Percentiles rank a stretch among this genome's conserved stretches.
Conservation (phyloP, 352 stramenopile species). For the Globisporangium echinulatum region DNA sequence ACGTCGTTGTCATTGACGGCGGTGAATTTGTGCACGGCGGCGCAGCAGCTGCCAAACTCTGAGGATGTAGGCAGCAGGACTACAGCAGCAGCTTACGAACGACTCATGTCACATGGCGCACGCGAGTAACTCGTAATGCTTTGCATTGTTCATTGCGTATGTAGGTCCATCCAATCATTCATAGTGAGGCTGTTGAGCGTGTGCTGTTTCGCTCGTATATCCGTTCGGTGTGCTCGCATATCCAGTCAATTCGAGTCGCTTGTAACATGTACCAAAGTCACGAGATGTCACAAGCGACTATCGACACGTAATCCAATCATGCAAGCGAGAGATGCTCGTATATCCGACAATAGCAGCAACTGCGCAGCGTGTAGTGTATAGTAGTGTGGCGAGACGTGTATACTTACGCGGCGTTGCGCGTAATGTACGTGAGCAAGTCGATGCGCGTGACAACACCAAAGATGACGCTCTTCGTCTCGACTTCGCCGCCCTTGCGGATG, state of each 20-base stretch:
- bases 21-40: slow-evolving; percentile 63
- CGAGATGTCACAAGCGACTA: too few relatives aligned
- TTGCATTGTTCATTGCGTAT: slow-evolving; percentile 13
- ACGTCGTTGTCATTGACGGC: slow-evolving; percentile 70
- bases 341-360: too few relatives aligned
- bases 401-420: slow-evolving; percentile 16
- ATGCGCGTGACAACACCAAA: slow-evolving; percentile 93
- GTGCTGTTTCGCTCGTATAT: too few relatives aligned
- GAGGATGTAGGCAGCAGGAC: neutral
- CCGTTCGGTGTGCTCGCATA: too few relatives aligned
- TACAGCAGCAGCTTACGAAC: too few relatives aligned
- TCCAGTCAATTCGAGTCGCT: too few relatives aligned
- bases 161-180: slow-evolving; percentile 15
- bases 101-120: neutral
- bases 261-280: too few relatives aligned
- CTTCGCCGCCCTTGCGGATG: slow-evolving; percentile 32
- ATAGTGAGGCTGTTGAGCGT: neutral
- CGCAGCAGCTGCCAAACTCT: slow-evolving; percentile 7
- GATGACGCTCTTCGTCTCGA: slow-evolving; percentile 52
- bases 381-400: neutral
- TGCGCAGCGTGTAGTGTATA: slow-evolving; percentile 8
- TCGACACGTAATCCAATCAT: too few relatives aligned
- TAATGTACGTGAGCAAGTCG: slow-evolving; percentile 95
- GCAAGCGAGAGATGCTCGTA: too few relatives aligned
- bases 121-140: slow-evolving; percentile 1